Evolutionary conservation across 2,329 filamentous ascomycete genomes (phyloP), one percentile per base, ranked within the genome.

Genomic region (Bipolaris bicolor): DNA sequence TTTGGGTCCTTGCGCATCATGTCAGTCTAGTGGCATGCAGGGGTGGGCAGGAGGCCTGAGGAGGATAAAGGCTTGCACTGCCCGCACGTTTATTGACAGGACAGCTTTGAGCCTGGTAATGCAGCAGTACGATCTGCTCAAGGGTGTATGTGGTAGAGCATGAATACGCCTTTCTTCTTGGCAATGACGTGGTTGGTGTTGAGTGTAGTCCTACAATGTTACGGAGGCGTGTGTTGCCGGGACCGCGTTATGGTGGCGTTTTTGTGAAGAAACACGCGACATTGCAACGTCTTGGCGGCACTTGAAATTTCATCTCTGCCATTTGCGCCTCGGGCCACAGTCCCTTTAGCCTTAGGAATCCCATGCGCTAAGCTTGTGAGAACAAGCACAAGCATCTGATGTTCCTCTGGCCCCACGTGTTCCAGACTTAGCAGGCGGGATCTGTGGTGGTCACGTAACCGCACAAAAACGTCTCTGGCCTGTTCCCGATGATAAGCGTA

Each of bases 11-110:
- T 58, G 51, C 55, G 46, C 48, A 49, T 58, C 49, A 43, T 51
- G 58, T 33, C 49, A 40, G 47, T 36, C 49, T 55, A 47, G 49
- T 48, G 37, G 34, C 36, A 50, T 47, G 52, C 55, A 61, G 53
- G 62, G 58, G 55, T 50, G 4, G 22, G 36, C 33, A 48, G 62
- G 62, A 53, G 41, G 62, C 62, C 62, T 63, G 26, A 62, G 39
- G 33, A 59, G 18, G 16, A 52, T 55, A 53, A 44, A 58, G 34
- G 48, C 40, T 43, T 60, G 60, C 57, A 62, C 57, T 46, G 62
- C 57, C 60, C 50, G 37, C 15, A 24, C 36, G 16, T 37, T 39
- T 54, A 61, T 59, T 55, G 62, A 52, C 57, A 58, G 29, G 49
- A 43, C 59, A 50, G 54, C 60, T 49, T 39, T 16, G 26, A 20